phyloP scores from a whole-genome alignment of 2,329 filamentous ascomycete genomes.

The Lachnellula hyalina region DNA sequence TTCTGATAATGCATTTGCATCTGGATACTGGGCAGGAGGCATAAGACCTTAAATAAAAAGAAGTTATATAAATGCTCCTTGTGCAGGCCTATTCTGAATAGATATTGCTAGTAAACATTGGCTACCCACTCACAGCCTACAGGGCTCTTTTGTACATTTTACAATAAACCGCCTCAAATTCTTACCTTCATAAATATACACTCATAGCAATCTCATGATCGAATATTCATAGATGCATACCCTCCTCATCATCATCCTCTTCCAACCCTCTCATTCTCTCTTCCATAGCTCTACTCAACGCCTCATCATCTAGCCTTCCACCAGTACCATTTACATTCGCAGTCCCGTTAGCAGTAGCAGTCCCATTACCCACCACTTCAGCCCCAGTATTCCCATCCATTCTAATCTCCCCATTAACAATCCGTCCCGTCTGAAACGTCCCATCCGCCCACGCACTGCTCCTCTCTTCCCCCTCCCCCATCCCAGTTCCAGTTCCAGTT shows the following conservation, averaged over 20 bases:
- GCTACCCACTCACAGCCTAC: not conserved
- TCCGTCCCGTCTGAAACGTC: constrained; percentile 56
- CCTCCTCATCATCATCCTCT: constrained; percentile 45
- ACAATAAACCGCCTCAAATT: not conserved
- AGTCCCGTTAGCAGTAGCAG: constrained; percentile 5
- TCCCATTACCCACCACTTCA: not conserved
- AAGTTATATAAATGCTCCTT: not conserved
- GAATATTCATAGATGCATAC: constrained; percentile 53
- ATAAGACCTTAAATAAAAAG: not conserved
- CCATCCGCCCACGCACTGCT: constrained; percentile 53
- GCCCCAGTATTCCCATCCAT: constrained; percentile 34
- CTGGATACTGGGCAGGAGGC: not conserved
- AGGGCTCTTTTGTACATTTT: not conserved
- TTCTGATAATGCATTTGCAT: not conserved
- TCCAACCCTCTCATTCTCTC: constrained; percentile 46
- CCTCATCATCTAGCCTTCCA: constrained; percentile 52
- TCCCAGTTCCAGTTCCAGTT: constrained; percentile 11
- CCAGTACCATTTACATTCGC: constrained; percentile 28
- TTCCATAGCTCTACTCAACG: constrained; percentile 51
- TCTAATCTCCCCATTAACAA: constrained; percentile 46
- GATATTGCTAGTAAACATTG: not conserved
- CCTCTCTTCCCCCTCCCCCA: constrained; percentile 17
- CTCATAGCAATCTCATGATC: not conserved
- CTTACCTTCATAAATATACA: not conserved
- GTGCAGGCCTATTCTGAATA: not conserved